These are phyloP conservation scores for Plasmodium vinckei DNA, from an alignment of 169 alveolate species.

Conservation along the genomic window DNA sequence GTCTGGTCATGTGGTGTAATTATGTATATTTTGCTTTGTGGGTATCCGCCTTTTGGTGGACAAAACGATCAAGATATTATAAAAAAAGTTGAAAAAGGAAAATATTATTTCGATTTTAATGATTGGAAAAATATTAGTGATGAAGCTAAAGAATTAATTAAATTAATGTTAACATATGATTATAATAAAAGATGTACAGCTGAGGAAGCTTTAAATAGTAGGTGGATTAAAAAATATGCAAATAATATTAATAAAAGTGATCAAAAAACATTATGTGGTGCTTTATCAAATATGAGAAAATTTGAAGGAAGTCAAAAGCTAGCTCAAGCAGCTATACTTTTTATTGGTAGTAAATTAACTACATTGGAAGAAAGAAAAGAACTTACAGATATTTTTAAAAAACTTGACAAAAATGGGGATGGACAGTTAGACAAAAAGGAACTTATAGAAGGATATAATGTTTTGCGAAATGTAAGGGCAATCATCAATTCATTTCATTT, in stretches of 20 bases:
- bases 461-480: slow-evolving; percentile 77
- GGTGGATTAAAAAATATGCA: slow-evolving; percentile 90
- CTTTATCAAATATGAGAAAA: slow-evolving; percentile 88
- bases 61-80: slow-evolving; percentile 92
- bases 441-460: slow-evolving; percentile 86
- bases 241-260: slow-evolving; percentile 80
- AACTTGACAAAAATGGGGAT: slow-evolving; percentile 93
- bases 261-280: slow-evolving; percentile 84
- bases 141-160: slow-evolving; percentile 94
- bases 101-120: slow-evolving; percentile 82
- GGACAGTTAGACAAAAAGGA: slow-evolving; percentile 90
- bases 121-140: slow-evolving; percentile 90
- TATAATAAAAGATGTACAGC: slow-evolving; percentile 92
- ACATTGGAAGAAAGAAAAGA: slow-evolving; percentile 91
- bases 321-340: slow-evolving; percentile 91
- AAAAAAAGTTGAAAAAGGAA: slow-evolving; percentile 91
- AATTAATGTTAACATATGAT: slow-evolving; percentile 90
- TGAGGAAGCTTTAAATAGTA: slow-evolving; percentile 92
- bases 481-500: background rate
- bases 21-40: slow-evolving; percentile 88
- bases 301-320: slow-evolving; percentile 89
- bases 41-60: slow-evolving; percentile 95
- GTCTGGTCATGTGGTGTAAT: slow-evolving; percentile 94
- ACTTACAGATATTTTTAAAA: slow-evolving; percentile 88
- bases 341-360: slow-evolving; percentile 89